Conservation (phyloP, 352 stramenopile genomes). For the Globisporangium cylindrosporum region DNA sequence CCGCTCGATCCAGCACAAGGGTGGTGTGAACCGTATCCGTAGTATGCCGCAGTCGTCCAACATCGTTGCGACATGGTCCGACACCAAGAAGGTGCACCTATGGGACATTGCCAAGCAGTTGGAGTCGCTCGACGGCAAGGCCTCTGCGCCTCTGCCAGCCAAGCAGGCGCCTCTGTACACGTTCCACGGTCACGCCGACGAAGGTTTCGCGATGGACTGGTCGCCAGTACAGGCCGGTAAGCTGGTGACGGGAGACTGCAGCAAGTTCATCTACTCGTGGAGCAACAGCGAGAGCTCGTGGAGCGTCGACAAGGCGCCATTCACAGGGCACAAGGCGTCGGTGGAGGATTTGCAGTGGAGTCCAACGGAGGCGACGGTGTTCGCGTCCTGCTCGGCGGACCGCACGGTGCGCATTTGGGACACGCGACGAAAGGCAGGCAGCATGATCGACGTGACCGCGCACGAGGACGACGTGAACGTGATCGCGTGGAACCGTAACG, state of each 20-base stretch:
- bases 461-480: slow-evolving; percentile 99
- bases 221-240: slow-evolving; percentile 83
- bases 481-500: slow-evolving; percentile 98
- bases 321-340: slow-evolving; percentile 89
- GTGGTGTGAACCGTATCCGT: slow-evolving; percentile 95
- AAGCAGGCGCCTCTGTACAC: slow-evolving; percentile 87
- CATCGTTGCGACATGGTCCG: slow-evolving; percentile 97
- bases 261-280: slow-evolving; percentile 97
- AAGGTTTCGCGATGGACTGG: slow-evolving; percentile 99
- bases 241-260: slow-evolving; percentile 96
- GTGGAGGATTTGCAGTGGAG: slow-evolving; percentile 99
- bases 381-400: slow-evolving; percentile 94
- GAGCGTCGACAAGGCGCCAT: slow-evolving; percentile 88
- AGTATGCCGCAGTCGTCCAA: slow-evolving; percentile 94
- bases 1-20: slow-evolving; percentile 93
- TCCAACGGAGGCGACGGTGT: slow-evolving; percentile 95
- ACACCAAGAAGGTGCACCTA: slow-evolving; percentile 94
- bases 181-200: slow-evolving; percentile 93
- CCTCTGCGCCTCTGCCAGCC: slow-evolving; percentile 38
- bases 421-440: slow-evolving; percentile 88
- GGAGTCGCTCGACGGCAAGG: slow-evolving; percentile 83
- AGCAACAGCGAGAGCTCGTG: slow-evolving; percentile 69
- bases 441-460: slow-evolving; percentile 93
- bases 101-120: slow-evolving; percentile 94
- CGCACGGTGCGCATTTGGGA: slow-evolving; percentile 97